phyloP scores from a whole-genome alignment of 169 alveolate species.

The Babesia bovis region DNA sequence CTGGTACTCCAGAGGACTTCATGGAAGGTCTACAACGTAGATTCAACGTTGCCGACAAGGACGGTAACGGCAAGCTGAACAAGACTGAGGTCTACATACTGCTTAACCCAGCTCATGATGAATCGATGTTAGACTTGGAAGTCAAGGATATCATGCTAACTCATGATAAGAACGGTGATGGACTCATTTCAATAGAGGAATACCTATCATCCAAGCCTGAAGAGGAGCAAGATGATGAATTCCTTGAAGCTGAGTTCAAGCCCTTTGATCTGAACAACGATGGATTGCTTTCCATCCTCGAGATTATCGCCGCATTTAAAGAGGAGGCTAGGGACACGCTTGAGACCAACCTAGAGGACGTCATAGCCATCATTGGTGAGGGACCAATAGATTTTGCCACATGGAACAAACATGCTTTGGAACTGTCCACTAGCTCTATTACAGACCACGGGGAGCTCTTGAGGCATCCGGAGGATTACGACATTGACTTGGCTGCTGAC shows the following conservation, averaged over 20 bases:
- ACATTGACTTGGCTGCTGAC: constrained; percentile 60
- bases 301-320: constrained; percentile 65
- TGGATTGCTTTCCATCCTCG: constrained; percentile 71
- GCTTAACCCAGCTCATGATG: constrained; percentile 74
- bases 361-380: constrained; percentile 60
- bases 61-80: constrained; percentile 66
- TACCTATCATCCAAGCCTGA: constrained; percentile 47
- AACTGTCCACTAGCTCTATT: constrained; percentile 68
- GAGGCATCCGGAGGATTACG: constrained; percentile 73
- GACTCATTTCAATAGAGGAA: constrained; percentile 73
- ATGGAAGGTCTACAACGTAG: constrained; percentile 69
- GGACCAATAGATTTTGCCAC: constrained; percentile 42
- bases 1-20: constrained; percentile 58
- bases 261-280: constrained; percentile 74
- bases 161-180: constrained; percentile 77
- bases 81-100: constrained; percentile 64
- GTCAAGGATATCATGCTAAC: constrained; percentile 69
- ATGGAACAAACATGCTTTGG: constrained; percentile 73
- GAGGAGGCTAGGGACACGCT: constrained; percentile 70
- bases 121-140: constrained; percentile 70
- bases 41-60: constrained; percentile 76
- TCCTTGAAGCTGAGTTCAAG: constrained; percentile 61
- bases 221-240: constrained; percentile 43
- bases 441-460: constrained; percentile 77
- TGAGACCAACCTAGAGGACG: constrained; percentile 63